These are phyloP conservation scores for Pharnaceum exiguum DNA, from an alignment of 148 eudicot genomes.

Conservation along the genomic window DNA sequence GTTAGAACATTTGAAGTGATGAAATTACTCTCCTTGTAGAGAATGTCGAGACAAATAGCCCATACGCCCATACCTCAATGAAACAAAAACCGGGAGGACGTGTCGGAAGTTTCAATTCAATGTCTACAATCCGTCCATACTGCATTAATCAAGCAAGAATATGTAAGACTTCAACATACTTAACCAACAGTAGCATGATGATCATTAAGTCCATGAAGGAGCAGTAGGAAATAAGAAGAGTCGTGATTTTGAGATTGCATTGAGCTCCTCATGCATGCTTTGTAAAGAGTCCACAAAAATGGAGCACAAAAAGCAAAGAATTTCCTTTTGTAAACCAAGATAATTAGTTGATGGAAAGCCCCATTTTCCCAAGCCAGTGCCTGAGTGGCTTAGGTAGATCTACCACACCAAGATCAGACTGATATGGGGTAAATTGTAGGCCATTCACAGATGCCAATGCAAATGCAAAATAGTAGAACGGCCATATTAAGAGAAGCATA, in stretches of 20 bases:
- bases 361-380: too few relatives aligned
- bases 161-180: not conserved
- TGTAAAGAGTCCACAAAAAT: not conserved
- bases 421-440: too few relatives aligned
- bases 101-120: conserved; percentile 33
- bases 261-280: not conserved
- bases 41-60: not conserved
- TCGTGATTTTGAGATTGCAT: not conserved
- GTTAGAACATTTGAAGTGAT: not conserved
- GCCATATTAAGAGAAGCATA: not conserved
- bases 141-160: conserved; percentile 1
- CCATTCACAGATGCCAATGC: too few relatives aligned
- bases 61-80: conserved; percentile 26
- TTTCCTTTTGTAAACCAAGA: too few relatives aligned
- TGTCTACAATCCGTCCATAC: conserved; percentile 32
- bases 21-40: not conserved
- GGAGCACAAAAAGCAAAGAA: not conserved
- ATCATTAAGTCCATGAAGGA: not conserved
- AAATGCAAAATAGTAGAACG: not conserved
- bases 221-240: not conserved
- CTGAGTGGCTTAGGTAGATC: too few relatives aligned
- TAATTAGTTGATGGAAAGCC: too few relatives aligned
- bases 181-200: not conserved
- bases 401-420: too few relatives aligned
- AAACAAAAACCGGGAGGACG: conserved; percentile 34